Evolutionary conservation across 1,139 yeast species (phyloP).

Genomic region (Candida glucosophila): DNA sequence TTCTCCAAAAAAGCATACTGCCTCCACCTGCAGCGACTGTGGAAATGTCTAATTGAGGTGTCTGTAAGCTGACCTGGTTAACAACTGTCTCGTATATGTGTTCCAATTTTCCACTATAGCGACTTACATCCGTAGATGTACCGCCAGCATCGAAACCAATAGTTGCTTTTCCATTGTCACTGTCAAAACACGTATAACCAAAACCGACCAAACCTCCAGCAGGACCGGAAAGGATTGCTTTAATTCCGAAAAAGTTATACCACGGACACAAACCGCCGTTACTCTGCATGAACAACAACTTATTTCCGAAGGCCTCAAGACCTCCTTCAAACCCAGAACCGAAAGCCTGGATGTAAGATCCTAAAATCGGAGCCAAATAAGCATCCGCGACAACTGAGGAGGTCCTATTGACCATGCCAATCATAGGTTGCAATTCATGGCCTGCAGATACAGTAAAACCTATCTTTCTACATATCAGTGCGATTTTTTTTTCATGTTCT

Average conservation of each 20-base stretch:
- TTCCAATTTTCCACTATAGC: constrained; percentile 30
- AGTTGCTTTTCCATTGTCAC: constrained; percentile 10
- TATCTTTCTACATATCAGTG: constrained; percentile 5
- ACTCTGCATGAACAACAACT: constrained; percentile 9
- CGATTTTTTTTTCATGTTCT: constrained; percentile 7
- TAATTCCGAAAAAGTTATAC: constrained; percentile 9
- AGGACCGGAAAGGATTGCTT: constrained; percentile 10
- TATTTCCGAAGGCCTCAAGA: constrained; percentile 13
- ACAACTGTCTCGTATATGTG: constrained; percentile 42
- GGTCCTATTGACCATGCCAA: constrained; percentile 7
- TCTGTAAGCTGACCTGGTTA: constrained; percentile 20
- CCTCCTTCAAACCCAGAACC: constrained; percentile 12
- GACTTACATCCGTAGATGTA: constrained; percentile 48
- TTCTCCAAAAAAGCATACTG: constrained; percentile 35
- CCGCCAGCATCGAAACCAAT: constrained; percentile 53
- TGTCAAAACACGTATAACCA: constrained; percentile 8
- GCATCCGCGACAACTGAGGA: constrained; percentile 10
- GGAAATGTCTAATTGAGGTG: constrained; percentile 46
- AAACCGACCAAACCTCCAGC: constrained; percentile 13
- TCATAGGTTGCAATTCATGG: constrained; percentile 9
- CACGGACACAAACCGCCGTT: constrained; percentile 11
- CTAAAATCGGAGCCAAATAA: constrained; percentile 8
- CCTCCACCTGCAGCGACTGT: constrained; percentile 57
- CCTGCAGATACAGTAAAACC: constrained; percentile 9
- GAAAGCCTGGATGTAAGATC: constrained; percentile 7